Evolutionary conservation across 768 basidiomycete species (phyloP), one percentile per base, ranked within the genome.

Genomic region (Lactifluus hygrophoroides): DNA sequence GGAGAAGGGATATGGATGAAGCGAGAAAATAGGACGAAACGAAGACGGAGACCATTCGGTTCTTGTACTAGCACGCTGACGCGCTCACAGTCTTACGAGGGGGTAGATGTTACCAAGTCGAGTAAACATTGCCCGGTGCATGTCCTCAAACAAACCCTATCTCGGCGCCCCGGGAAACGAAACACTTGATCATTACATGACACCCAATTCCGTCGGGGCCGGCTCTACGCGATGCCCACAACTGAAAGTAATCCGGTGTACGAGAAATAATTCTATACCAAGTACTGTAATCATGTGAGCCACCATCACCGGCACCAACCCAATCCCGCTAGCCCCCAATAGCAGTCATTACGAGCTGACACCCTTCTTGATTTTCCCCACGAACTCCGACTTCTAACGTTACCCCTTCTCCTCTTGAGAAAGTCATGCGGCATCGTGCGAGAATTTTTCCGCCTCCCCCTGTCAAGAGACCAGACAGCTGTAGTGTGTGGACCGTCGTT

Each of bases 401-500:
- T 17, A 99, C 96, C 9, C 96, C 96, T 64, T 86, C 78, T 16
- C 90, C 93, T 60, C 85, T 76, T 44, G 88, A 85, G 72, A 82
- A 97, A 11, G 95, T 97, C 96, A 98, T 99, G 61, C 95, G 81
- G 75, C 89, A 90, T 61, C 94, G 84, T 23, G 85, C 94, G 56
- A 99, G 80, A 32, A 96, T 90, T 75, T 97, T 97, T n/a, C 94
- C 94, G 25, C 90, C 93, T 23, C 94, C 94, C 32, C 95, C 94
- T 25, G 81, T 79, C 17, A 96, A 88, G 62, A 98, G 68, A 44
- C 96, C 96, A 16, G 94, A 91, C 43, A 99, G 71, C 68, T 95
- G 94, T 54, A 99, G 79, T 28, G 94, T 95, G 73, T 99, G 96
- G 49, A 97, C 88, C 3, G 93, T 86, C 9, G 84, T 77, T 38